These are phyloP conservation scores for Puccinia brachypodii DNA, from an alignment of 1,284 basidiomycete genomes.

Conservation along the genomic window DNA sequence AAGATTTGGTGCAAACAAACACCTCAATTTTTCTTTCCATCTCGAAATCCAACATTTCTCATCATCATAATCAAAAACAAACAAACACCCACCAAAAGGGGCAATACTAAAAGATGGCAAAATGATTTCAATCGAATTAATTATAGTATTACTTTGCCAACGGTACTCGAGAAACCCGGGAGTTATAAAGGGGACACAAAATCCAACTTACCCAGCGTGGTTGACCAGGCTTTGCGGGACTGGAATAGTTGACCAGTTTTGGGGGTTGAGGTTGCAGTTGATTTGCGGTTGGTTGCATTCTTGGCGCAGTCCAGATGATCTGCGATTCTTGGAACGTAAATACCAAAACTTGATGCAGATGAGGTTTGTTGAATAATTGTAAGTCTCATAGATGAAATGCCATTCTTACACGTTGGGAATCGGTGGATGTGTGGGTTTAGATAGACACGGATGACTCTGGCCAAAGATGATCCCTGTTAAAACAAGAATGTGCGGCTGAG, in stretches of 20 bases:
- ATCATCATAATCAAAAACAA: background rate
- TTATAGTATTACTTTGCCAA: background rate
- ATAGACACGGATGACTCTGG: background rate
- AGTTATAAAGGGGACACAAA: background rate
- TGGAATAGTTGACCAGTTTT: background rate
- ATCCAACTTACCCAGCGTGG: constrained; percentile 25
- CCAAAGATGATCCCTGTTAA: background rate
- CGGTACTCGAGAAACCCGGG: too few relatives aligned
- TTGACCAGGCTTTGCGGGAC: constrained; percentile 33
- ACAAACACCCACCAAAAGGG: constrained; percentile 20
- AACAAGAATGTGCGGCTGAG: background rate
- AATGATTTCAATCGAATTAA: background rate
- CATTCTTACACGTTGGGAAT: too few relatives aligned
- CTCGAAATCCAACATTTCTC: too few relatives aligned
- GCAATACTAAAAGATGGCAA: constrained; percentile 34
- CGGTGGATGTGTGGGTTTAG: background rate
- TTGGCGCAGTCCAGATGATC: background rate
- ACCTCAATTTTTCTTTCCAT: too few relatives aligned
- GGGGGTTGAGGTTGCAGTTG: background rate
- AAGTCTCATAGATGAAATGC: too few relatives aligned
- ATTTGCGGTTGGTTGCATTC: background rate
- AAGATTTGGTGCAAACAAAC: background rate
- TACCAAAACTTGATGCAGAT: too few relatives aligned
- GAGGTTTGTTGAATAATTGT: too few relatives aligned
- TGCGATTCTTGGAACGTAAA: too few relatives aligned